Conservation (phyloP, 116 monocot species). For the Iris pallida region DNA sequence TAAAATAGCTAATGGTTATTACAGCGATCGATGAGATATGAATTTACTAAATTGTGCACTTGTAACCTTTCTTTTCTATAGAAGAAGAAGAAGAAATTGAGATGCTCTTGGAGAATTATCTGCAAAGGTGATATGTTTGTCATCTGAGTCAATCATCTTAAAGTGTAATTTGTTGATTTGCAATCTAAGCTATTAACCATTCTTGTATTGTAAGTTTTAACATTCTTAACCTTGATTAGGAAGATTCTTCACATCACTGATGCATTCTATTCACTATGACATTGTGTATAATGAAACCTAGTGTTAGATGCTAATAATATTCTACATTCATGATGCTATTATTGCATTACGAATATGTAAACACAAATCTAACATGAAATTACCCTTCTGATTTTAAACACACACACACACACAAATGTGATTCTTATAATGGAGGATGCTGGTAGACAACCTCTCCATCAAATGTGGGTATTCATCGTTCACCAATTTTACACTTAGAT, state of each 20-base stretch:
- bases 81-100: conserved; percentile 99
- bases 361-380: too few species aligned
- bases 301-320: too few species aligned
- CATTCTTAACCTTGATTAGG: neutral
- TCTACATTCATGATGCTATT: too few species aligned
- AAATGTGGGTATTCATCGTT: too few species aligned
- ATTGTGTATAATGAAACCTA: too few species aligned
- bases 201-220: neutral
- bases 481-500: too few species aligned
- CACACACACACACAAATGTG: too few species aligned
- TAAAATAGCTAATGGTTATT: neutral
- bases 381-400: too few species aligned
- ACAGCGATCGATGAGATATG: neutral
- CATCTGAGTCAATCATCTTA: neutral
- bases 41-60: neutral
- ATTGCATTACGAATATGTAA: too few species aligned
- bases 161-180: neutral
- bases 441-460: too few species aligned
- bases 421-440: too few species aligned
- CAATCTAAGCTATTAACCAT: neutral
- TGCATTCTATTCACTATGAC: too few species aligned
- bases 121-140: conserved; percentile 52
- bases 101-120: conserved; percentile 94
- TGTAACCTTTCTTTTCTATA: conserved; percentile 9
- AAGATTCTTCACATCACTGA: neutral